Evolutionary conservation across 2,329 filamentous ascomycete genomes (phyloP).

Genomic region (Neonectria coccinea): DNA sequence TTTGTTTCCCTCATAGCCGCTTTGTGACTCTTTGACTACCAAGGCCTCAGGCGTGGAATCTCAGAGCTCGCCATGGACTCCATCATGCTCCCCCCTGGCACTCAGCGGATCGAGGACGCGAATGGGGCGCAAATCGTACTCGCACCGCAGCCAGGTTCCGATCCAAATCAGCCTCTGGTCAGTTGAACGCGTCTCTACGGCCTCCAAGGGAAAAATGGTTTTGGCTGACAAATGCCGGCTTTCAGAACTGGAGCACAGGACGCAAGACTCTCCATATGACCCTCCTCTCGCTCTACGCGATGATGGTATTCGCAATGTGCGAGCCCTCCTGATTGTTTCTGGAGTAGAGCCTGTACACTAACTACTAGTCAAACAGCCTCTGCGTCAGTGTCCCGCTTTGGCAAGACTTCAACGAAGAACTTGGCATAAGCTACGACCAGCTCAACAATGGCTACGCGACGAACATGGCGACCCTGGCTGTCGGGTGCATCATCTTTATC

Average conservation of each 20-base stretch:
- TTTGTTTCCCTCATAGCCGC: background rate
- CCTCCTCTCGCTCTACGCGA: slow-evolving; percentile 30
- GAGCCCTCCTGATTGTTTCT: background rate
- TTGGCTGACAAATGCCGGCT: background rate
- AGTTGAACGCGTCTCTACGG: background rate
- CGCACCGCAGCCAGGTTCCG: slow-evolving; percentile 35
- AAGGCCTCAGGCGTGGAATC: background rate
- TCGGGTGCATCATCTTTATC: slow-evolving; percentile 50
- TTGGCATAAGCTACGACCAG: slow-evolving; percentile 36
- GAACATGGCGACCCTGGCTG: slow-evolving; percentile 46
- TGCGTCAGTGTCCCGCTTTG: slow-evolving; percentile 38
- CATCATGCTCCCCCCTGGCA: slow-evolving; percentile 29
- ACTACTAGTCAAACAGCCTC: slow-evolving; percentile 1
- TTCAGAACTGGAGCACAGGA: slow-evolving; percentile 33
- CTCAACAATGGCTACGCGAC: slow-evolving; percentile 45
- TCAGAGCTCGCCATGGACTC: background rate
- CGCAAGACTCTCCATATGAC: slow-evolving; percentile 33
- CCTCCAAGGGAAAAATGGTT: background rate
- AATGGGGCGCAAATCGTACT: slow-evolving; percentile 30
- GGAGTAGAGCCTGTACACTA: background rate
- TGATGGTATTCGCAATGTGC: slow-evolving; percentile 38
- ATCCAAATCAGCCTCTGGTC: slow-evolving; percentile 37
- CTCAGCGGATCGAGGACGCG: slow-evolving; percentile 32
- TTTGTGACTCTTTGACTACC: background rate
- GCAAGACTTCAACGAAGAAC: slow-evolving; percentile 33